Conservation (phyloP, 1,139 yeast genomes). For the Pichia sp. region DNA sequence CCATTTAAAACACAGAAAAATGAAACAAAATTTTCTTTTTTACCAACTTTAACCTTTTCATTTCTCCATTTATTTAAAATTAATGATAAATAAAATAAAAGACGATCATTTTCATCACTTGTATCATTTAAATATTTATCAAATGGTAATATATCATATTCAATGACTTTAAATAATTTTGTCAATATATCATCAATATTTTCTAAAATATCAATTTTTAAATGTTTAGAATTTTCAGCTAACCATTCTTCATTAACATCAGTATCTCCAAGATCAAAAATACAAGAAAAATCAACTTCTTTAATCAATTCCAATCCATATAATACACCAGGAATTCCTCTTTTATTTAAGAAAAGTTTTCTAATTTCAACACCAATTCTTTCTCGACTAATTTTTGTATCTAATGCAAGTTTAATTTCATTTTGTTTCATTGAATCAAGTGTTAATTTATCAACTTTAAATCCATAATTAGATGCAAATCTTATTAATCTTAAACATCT, state of each 20-base stretch:
- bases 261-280: conserved; percentile 44
- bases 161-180: background rate
- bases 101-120: conserved; percentile 28
- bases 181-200: conserved; percentile 5
- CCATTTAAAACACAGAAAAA: conserved; percentile 50
- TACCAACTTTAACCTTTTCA: conserved; percentile 32
- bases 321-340: conserved; percentile 40
- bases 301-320: conserved; percentile 59
- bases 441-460: conserved; percentile 55
- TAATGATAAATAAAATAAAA: conserved; percentile 42
- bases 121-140: conserved; percentile 30
- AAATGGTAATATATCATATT: background rate
- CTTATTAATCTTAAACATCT: conserved; percentile 79
- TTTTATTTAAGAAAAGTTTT: conserved; percentile 57
- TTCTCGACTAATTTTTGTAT: conserved; percentile 78
- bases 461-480: conserved; percentile 77
- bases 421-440: conserved; percentile 58
- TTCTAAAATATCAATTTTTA: conserved; percentile 7
- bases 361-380: conserved; percentile 82
- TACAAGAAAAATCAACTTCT: conserved; percentile 47
- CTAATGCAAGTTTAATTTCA: conserved; percentile 53
- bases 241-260: conserved; percentile 21
- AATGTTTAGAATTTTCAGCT: conserved; percentile 38
- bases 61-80: conserved; percentile 46
- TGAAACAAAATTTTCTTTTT: conserved; percentile 29